Conservation (phyloP, 768 basidiomycete species). For the Leccinellum rugosiceps region DNA sequence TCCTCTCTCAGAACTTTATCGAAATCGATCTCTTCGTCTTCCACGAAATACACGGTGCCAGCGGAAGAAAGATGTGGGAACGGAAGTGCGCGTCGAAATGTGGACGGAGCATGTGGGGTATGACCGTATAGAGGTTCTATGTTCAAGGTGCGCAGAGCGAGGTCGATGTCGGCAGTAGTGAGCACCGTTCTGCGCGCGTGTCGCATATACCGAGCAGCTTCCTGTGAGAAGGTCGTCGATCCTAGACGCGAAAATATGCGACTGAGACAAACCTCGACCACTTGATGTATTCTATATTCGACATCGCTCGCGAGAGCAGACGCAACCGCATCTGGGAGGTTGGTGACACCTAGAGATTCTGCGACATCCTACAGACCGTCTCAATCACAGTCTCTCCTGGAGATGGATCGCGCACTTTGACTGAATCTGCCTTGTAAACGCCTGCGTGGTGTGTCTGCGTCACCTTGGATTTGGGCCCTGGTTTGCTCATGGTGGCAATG, state of each 20-base stretch:
- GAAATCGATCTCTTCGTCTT: slow-evolving; percentile 98
- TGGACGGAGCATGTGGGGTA: slow-evolving; percentile 31
- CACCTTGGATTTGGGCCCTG: slow-evolving; percentile 43
- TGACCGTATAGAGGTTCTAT: slow-evolving; percentile 91
- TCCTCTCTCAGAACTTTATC: slow-evolving; percentile 86
- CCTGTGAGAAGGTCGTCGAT: slow-evolving; percentile 35
- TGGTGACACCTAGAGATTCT: slow-evolving; percentile 77
- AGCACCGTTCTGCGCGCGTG: slow-evolving; percentile 90
- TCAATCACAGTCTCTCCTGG: slow-evolving; percentile 8
- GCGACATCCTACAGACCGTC: slow-evolving; percentile 71
- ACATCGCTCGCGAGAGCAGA: slow-evolving; percentile 91
- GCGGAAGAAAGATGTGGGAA: slow-evolving; percentile 43
- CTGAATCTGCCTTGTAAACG: slow-evolving; percentile 59
- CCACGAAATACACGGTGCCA: slow-evolving; percentile 85
- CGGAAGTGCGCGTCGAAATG: slow-evolving; percentile 44
- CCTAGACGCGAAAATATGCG: neutral
- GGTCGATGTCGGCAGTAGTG: slow-evolving; percentile 87
- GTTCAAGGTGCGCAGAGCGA: slow-evolving; percentile 90
- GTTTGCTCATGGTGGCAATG: slow-evolving; percentile 36
- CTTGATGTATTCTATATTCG: slow-evolving; percentile 93
- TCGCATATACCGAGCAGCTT: slow-evolving; percentile 95
- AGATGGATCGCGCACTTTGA: slow-evolving; percentile 46
- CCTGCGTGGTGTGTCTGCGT: slow-evolving; percentile 52
- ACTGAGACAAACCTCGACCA: slow-evolving; percentile 69
- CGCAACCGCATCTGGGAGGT: slow-evolving; percentile 73